These are phyloP conservation scores for Blastocystis sp. DNA, from an alignment of 352 stramenopile species.

Conservation along the genomic window DNA sequence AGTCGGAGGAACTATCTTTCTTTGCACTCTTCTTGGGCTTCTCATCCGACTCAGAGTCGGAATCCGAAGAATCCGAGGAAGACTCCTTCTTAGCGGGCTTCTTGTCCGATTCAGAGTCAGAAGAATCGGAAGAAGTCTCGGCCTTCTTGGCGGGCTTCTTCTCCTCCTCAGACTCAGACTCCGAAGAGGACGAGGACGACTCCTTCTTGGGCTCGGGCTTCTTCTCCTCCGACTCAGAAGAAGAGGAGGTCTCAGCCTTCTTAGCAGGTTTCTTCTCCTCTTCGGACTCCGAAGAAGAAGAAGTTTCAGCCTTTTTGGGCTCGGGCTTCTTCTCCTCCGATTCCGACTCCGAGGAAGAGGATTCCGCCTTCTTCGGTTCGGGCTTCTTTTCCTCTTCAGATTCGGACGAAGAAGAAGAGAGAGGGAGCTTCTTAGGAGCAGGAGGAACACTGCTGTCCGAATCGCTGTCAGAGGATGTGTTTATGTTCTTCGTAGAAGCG, in stretches of 20 bases:
- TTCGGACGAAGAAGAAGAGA: slow-evolving; percentile 32
- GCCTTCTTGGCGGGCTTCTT: slow-evolving; percentile 66
- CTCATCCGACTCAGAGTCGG: slow-evolving; percentile 65
- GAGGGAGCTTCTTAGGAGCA: background rate
- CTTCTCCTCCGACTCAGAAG: slow-evolving; percentile 69
- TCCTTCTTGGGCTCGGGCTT: slow-evolving; percentile 45
- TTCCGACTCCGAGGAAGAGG: slow-evolving; percentile 39
- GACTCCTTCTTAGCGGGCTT: slow-evolving; percentile 67
- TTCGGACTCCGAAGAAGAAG: slow-evolving; percentile 11
- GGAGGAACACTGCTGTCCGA: background rate
- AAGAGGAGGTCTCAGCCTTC: slow-evolving; percentile 29
- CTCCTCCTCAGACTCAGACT: slow-evolving; percentile 24
- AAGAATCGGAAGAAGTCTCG: slow-evolving; percentile 8
- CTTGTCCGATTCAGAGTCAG: slow-evolving; percentile 32
- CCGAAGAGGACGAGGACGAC: background rate
- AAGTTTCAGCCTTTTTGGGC: slow-evolving; percentile 10
- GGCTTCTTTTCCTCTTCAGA: slow-evolving; percentile 54
- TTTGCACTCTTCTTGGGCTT: slow-evolving; percentile 23
- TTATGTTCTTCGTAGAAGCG: background rate
- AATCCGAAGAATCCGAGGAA: slow-evolving; percentile 23
- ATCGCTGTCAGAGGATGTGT: background rate
- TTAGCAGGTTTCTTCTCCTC: slow-evolving; percentile 42
- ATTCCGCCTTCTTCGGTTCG: slow-evolving; percentile 63
- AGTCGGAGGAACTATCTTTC: background rate
- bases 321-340: slow-evolving; percentile 33